Conservation (phyloP, 495 filamentous ascomycete species). For the Hypoxylon intermedium region DNA sequence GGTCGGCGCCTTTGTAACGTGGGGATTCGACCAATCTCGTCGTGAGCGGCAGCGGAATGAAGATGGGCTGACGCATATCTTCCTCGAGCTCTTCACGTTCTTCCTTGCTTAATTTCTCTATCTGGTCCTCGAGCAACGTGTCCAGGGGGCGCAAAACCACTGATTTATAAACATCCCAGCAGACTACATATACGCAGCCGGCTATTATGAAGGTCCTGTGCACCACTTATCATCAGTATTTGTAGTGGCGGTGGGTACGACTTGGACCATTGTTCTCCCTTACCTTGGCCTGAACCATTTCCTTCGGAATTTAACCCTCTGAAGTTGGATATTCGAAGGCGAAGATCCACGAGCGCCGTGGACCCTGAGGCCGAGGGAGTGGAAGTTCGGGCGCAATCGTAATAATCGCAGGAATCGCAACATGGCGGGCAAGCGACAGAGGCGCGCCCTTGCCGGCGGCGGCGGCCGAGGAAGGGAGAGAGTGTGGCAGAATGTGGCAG, state of each 20-base stretch:
- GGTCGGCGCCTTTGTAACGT: conserved; percentile 66
- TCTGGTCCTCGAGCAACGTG: conserved; percentile 31
- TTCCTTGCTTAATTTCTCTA: conserved; percentile 23
- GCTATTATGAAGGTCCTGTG: conserved; percentile 43
- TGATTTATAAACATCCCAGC: conserved; percentile 46
- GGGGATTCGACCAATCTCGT: conserved; percentile 49
- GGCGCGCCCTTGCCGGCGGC: conserved; percentile 50
- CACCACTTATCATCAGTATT: conserved; percentile 2
- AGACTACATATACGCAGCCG: conserved; percentile 49
- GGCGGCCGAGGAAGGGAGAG: conserved; percentile 43
- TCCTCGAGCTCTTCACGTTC: conserved; percentile 45
- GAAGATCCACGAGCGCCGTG: conserved; percentile 8
- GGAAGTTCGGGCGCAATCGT: conserved; percentile 36
- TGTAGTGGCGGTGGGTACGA: background rate
- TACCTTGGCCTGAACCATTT: conserved; percentile 40
- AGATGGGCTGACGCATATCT: conserved; percentile 51
- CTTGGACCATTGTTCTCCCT: background rate
- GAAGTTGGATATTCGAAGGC: conserved; percentile 29
- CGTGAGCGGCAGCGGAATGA: conserved; percentile 68
- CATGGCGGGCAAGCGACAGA: conserved; percentile 41
- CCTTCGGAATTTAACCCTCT: conserved; percentile 44
- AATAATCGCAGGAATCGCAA: conserved; percentile 46
- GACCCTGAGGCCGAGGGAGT: conserved; percentile 20
- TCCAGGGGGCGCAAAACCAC: conserved; percentile 37
- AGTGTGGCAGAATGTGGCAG: background rate